These are phyloP conservation scores for Umbelopsis sp. DNA, from an alignment of 192 early-diverging fungal species.

Conservation along the genomic window DNA sequence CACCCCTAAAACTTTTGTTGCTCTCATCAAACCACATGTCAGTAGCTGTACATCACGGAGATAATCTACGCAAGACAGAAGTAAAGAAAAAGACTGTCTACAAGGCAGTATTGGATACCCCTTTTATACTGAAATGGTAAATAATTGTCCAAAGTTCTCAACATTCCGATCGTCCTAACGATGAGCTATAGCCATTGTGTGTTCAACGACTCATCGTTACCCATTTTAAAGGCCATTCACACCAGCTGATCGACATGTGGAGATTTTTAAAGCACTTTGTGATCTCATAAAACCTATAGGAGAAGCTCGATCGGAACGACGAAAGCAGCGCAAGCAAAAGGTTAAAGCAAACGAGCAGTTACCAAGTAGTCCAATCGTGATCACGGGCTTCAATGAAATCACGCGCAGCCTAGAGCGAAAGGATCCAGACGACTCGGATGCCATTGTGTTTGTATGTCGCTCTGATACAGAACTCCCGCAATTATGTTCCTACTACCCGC, in stretches of 20 bases:
- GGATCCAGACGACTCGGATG: slow-evolving; percentile 9
- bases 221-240: not conserved
- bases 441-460: slow-evolving; percentile 6
- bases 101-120: not conserved
- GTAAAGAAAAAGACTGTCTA: not conserved
- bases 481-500: not conserved
- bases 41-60: not conserved
- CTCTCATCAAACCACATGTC: not conserved
- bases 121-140: slow-evolving; percentile 15
- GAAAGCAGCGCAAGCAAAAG: not conserved
- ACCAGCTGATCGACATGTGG: not conserved
- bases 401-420: not conserved
- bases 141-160: not conserved
- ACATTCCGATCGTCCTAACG: not conserved
- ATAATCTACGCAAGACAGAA: slow-evolving; percentile 1
- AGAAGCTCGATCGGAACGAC: not conserved
- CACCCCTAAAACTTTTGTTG: not conserved
- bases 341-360: not conserved
- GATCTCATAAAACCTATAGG: not conserved
- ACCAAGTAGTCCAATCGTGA: not conserved
- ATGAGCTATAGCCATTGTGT: not conserved
- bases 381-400: not conserved
- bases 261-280: not conserved
- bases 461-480: not conserved
- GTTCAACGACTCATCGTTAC: not conserved